Base-by-base conservation (phyloP, 2,329 filamentous ascomycete genomes). In the Fusarium praegraminearum region DNA sequence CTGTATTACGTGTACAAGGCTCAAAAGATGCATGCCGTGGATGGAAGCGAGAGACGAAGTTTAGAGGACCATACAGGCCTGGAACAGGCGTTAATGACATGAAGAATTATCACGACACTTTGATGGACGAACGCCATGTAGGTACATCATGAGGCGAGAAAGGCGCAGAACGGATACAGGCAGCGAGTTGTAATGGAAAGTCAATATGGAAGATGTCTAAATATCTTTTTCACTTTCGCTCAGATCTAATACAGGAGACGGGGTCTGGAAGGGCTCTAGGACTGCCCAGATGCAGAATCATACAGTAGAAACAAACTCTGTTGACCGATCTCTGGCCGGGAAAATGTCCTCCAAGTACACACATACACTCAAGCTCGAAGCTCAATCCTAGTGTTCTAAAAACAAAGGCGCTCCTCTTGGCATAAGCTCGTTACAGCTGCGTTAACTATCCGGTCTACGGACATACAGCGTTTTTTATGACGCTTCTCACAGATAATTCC, bases 251-350 rank as follows among this genome's bases (percentile, higher is more conserved):
- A 32, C 26, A 41, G 33, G 44, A 44, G 51, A 56, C 46, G 49
- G 62, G 47, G 56, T 65, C 35, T 70, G 52, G 68, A 62, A 62
- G 60, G 68, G 65, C 66, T 73, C 57, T 66, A 59, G 55, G 38
- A 72, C 73, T 76, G 70, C 71, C 62, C 75, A 70, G 73, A 73
- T 76, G 74, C 70, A 75, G 71, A 73, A 76, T 69, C 65, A 62
- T 73, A 62, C 68, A 67, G 65, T 70, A 67, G 69, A 72, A 73
- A 67, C 62, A 75, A 64, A 71, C 54, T 73, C 62, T 56, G 67
- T 65, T 63, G 61, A 66, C 68, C 64, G 44, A 64, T 65, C 62
- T 60, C 53, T 64, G 73, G 50, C 59, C 66, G 66, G 64, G 65
- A 56, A 70, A 67, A 71, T 69, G 63, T 70, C 70, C 68, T 41